Conservation (phyloP, 805 yeast species). For the Hanseniaspora mollemarum region DNA sequence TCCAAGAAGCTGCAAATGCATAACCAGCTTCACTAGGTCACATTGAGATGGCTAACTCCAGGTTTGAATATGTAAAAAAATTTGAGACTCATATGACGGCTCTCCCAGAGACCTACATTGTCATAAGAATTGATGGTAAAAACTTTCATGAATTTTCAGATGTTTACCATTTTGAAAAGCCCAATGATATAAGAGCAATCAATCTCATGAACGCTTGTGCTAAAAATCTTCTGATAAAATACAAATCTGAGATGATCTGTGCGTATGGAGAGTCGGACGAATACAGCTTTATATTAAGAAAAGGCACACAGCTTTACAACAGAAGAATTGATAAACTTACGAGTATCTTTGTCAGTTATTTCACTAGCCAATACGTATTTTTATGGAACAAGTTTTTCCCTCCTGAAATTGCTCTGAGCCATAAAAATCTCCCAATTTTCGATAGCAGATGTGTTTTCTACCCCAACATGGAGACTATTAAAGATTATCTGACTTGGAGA, state of each 20-base stretch:
- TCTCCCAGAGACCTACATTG: constrained; percentile 69
- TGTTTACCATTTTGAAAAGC: constrained; percentile 66
- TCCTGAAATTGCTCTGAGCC: constrained; percentile 31
- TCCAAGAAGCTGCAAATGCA: too few relatives aligned
- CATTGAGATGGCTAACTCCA: constrained; percentile 60
- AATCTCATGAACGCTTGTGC: constrained; percentile 78
- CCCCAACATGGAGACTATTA: constrained; percentile 48
- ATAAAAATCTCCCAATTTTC: constrained; percentile 63
- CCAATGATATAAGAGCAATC: constrained; percentile 73
- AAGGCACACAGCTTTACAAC: constrained; percentile 59
- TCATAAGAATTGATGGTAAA: constrained; percentile 83
- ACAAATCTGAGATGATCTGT: constrained; percentile 57
- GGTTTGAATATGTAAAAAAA: constrained; percentile 73
- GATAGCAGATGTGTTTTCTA: constrained; percentile 85
- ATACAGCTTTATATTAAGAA: constrained; percentile 66
- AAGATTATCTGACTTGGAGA: constrained; percentile 88
- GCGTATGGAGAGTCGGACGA: constrained; percentile 97
- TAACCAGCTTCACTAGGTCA: neutral
- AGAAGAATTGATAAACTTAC: constrained; percentile 70
- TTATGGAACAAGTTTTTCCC: constrained; percentile 57
- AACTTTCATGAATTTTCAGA: constrained; percentile 82
- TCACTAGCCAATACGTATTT: constrained; percentile 62
- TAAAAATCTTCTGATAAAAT: constrained; percentile 43
- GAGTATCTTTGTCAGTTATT: constrained; percentile 69
- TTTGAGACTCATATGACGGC: constrained; percentile 67